Percentiles rank a stretch among this genome's conserved stretches.
These are phyloP conservation scores for Penicillium freii DNA, from an alignment of 2,329 filamentous ascomycete species.

Conservation along the genomic window DNA sequence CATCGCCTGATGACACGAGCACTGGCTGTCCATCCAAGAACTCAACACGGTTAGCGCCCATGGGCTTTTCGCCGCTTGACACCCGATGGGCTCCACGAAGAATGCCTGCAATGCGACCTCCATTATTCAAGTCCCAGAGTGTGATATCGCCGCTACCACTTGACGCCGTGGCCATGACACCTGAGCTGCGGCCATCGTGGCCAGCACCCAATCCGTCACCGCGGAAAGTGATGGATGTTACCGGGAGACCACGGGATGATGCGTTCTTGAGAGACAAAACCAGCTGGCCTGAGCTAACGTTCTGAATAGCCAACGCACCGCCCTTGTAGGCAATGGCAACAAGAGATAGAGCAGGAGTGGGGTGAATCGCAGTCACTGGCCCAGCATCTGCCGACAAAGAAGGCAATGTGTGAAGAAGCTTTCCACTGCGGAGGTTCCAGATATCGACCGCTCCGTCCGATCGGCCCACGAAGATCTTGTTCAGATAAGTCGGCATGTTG, in stretches of 20 bases:
- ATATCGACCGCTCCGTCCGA: slow-evolving; percentile 90
- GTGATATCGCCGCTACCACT: slow-evolving; percentile 79
- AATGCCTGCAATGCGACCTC: slow-evolving; percentile 80
- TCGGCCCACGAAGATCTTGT: slow-evolving; percentile 90
- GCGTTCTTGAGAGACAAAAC: slow-evolving; percentile 68
- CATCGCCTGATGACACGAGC: slow-evolving; percentile 82
- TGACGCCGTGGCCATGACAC: slow-evolving; percentile 91
- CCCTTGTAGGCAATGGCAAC: slow-evolving; percentile 83
- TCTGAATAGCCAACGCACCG: slow-evolving; percentile 75
- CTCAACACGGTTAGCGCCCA: slow-evolving; percentile 79
- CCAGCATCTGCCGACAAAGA: slow-evolving; percentile 71
- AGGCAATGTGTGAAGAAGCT: slow-evolving; percentile 84
- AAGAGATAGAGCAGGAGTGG: slow-evolving; percentile 78
- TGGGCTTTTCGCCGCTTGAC: slow-evolving; percentile 57
- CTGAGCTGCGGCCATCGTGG: slow-evolving; percentile 77
- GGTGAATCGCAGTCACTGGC: slow-evolving; percentile 80
- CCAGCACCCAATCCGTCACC: slow-evolving; percentile 86
- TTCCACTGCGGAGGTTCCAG: slow-evolving; percentile 92
- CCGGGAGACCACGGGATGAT: slow-evolving; percentile 58
- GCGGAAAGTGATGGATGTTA: slow-evolving; percentile 84
- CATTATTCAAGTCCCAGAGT: slow-evolving; percentile 92
- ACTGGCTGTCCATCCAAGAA: slow-evolving; percentile 88
- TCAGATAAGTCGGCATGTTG: slow-evolving; percentile 91
- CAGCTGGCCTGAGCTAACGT: slow-evolving; percentile 74
- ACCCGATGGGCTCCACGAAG: slow-evolving; percentile 80